Evolutionary conservation across 805 yeast species (phyloP).

Genomic region (Candida pseudofarinosa): DNA sequence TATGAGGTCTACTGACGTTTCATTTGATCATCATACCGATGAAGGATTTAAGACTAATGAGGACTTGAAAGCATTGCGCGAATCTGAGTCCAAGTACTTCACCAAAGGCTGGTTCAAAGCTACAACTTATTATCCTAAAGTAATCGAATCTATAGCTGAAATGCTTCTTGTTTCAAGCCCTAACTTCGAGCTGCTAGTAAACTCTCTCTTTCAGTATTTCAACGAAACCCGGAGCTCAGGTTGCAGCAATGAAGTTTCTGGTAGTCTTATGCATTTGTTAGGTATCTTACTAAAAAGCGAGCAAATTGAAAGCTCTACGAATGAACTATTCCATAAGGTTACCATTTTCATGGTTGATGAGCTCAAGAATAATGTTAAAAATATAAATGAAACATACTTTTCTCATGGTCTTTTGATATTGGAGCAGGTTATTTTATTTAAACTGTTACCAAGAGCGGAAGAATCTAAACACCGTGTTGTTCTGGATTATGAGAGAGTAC

Average conservation of each 20-base stretch:
- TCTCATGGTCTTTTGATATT: constrained; percentile 52
- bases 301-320: constrained; percentile 4
- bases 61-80: constrained; percentile 9
- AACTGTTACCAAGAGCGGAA: constrained; percentile 47
- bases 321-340: constrained; percentile 26
- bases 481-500: constrained; percentile 1
- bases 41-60: constrained; percentile 5
- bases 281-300: constrained; percentile 11
- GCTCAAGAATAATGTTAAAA: constrained; percentile 1
- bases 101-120: constrained; percentile 15
- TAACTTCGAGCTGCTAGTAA: constrained; percentile 6
- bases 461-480: constrained; percentile 14
- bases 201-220: constrained; percentile 10
- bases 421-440: constrained; percentile 50
- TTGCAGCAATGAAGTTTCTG: constrained; percentile 7
- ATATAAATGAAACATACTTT: constrained; percentile 49
- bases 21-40: constrained; percentile 9
- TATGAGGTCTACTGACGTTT: constrained; percentile 4
- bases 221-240: constrained; percentile 8
- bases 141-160: constrained; percentile 17
- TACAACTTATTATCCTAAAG: constrained; percentile 15
- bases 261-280: constrained; percentile 11
- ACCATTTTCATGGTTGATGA: constrained; percentile 31
- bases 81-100: constrained; percentile 5
- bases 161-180: constrained; percentile 10